Conservation (phyloP, 1,139 yeast genomes). For the Kodamaea plutei region DNA sequence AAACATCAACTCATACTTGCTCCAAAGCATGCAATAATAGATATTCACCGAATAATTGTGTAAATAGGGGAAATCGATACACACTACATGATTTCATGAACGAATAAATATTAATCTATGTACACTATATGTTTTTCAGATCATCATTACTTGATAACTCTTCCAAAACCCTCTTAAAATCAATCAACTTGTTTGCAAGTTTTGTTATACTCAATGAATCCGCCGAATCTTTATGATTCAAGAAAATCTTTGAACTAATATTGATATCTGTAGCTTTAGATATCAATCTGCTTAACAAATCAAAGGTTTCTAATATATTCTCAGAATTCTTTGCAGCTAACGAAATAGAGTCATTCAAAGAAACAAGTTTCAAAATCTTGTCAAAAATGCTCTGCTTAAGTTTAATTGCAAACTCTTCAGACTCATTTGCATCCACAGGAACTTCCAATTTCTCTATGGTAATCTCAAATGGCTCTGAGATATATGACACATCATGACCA, state of each 20-base stretch:
- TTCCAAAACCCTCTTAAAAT: conserved; percentile 40
- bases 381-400: conserved; percentile 31
- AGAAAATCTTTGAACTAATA: conserved; percentile 36
- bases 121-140: conserved; percentile 14
- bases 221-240: conserved; percentile 27
- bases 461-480: conserved; percentile 71
- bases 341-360: conserved; percentile 26
- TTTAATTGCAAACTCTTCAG: conserved; percentile 27
- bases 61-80: background rate
- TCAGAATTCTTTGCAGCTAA: conserved; percentile 23
- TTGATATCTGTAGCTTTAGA: conserved; percentile 37
- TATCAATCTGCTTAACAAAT: conserved; percentile 31
- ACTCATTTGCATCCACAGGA: conserved; percentile 21
- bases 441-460: conserved; percentile 39
- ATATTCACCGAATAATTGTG: background rate
- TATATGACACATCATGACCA: conserved; percentile 66
- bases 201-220: conserved; percentile 24
- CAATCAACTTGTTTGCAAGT: conserved; percentile 40
- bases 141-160: conserved; percentile 34
- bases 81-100: background rate
- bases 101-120: conserved; percentile 11
- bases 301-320: conserved; percentile 31
- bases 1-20: conserved; percentile 38
- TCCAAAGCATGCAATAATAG: conserved; percentile 7
- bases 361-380: conserved; percentile 25